These are phyloP conservation scores for Gaeumannomyces sp. DNA, from an alignment of 2,329 filamentous ascomycete genomes.

Conservation along the genomic window DNA sequence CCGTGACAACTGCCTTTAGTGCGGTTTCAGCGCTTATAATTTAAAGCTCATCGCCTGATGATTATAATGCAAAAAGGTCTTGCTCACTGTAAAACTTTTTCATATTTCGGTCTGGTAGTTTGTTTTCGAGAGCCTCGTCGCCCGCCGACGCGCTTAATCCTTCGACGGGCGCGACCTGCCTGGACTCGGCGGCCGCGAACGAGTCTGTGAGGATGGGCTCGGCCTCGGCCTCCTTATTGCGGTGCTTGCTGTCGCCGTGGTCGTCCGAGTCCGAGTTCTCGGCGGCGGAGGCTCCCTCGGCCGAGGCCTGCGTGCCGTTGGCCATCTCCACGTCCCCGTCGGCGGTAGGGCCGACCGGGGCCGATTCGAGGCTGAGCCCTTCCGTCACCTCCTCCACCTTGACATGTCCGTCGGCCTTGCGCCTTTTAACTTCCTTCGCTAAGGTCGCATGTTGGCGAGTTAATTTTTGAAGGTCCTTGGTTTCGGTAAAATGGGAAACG, in stretches of 20 bases:
- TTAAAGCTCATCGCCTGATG: too few relatives aligned
- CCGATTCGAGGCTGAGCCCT: constrained; percentile 4
- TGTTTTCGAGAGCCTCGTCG: constrained; percentile 43
- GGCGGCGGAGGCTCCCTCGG: constrained; percentile 20
- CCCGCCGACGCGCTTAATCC: constrained; percentile 53
- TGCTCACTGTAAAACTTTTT: too few relatives aligned
- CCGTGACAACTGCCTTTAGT: too few relatives aligned
- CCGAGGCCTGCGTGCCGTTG: constrained; percentile 26
- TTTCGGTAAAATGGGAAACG: too few relatives aligned
- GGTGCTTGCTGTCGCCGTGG: constrained; percentile 52
- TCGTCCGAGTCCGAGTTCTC: constrained; percentile 29
- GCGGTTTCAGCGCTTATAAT: too few relatives aligned
- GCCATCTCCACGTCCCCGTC: constrained; percentile 32
- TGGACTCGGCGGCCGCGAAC: constrained; percentile 90
- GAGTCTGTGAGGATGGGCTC: constrained; percentile 84
- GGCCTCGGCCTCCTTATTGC: constrained; percentile 56
- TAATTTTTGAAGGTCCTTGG: too few relatives aligned
- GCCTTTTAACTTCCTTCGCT: too few relatives aligned
- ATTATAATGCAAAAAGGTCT: too few relatives aligned
- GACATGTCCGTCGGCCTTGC: constrained; percentile 68
- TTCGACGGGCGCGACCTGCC: constrained; percentile 77
- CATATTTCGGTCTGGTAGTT: too few relatives aligned
- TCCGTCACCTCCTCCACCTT: constrained; percentile 2
- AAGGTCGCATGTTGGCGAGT: too few relatives aligned
- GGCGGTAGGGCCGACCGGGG: background rate